Base-by-base conservation (phyloP, 108 stramenopile genomes). In the Mediolabrus comicus region DNA sequence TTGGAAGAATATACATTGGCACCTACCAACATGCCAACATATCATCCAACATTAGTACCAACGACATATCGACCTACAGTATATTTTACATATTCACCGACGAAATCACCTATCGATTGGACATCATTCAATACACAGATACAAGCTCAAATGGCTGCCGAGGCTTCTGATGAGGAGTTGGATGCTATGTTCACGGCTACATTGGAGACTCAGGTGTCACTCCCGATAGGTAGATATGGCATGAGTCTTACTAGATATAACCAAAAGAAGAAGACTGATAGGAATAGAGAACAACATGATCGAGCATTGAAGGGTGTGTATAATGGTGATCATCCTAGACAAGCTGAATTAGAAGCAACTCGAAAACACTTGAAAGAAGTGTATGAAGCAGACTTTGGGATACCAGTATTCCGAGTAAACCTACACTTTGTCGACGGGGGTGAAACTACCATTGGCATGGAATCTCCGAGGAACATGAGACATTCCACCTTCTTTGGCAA, bases 401-500 rank as follows among this genome's bases (percentile, higher is more conserved):
- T 49, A 9, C 46, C 46, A 0, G 22, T 49, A 22, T 17, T 9
- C 22, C 46, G 19, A 24, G n/a, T 49, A 9, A 22, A 49, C 19
- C 6, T 49, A 7, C 46, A 49, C 46, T 49, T 49, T 49, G 17
- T 49, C 19, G 4, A 49, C 22, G 22, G 1, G 19, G 46, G 46
- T 2, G 46, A 49, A 22, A 49, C 46, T 49, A 22, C 17, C 2
- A 49, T 49, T 3, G 46, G 46, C 1, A 49, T 49, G 46, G 46
- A n/a, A 49, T 22, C 7, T 8, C 3, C 6, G 46, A 22, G 10
- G 22, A 49, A 6, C 1, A 49, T 49, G 46, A 49, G 46, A 49
- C 46, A 49, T 49, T 49, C 46, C 46, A 49, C n/a, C 22, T 49
- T 49, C 46, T 49, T 49, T 49, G 46, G 46, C 17, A 49, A 49